Percentiles rank a stretch among this genome's conserved stretches.
These are phyloP conservation scores for Irpex sp. DNA, from an alignment of 1,284 basidiomycete genomes.

Conservation along the genomic window DNA sequence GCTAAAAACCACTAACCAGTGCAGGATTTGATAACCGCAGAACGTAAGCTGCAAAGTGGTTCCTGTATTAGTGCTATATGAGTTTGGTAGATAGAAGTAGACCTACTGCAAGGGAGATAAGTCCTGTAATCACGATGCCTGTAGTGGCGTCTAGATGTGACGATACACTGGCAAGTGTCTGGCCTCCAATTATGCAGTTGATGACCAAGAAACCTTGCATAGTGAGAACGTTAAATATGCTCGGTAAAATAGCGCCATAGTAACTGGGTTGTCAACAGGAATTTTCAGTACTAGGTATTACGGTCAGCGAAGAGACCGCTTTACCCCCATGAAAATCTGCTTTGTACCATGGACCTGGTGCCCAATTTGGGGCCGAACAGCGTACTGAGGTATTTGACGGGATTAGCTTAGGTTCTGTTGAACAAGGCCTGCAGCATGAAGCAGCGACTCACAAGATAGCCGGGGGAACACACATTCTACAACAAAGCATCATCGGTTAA, in stretches of 20 bases:
- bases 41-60: constrained; percentile 34
- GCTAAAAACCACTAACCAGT: constrained; percentile 35
- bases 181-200: constrained; percentile 74
- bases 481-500: constrained; percentile 13
- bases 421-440: background rate
- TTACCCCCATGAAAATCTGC: constrained; percentile 53
- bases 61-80: background rate
- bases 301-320: background rate
- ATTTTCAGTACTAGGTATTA: background rate
- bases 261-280: constrained; percentile 37
- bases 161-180: constrained; percentile 63
- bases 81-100: background rate
- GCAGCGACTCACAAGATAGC: constrained; percentile 50
- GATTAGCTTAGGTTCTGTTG: background rate
- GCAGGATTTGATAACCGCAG: constrained; percentile 62
- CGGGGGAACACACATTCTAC: constrained; percentile 24
- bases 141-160: constrained; percentile 44
- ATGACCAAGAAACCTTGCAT: constrained; percentile 71
- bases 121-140: constrained; percentile 76
- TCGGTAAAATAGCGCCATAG: constrained; percentile 60
- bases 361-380: constrained; percentile 62
- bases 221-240: constrained; percentile 57
- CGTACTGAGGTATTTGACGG: constrained; percentile 30
- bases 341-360: constrained; percentile 60
- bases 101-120: constrained; percentile 59